Conservation (phyloP, 805 yeast species). For the Yamadazyma takamatsuzukensis region DNA sequence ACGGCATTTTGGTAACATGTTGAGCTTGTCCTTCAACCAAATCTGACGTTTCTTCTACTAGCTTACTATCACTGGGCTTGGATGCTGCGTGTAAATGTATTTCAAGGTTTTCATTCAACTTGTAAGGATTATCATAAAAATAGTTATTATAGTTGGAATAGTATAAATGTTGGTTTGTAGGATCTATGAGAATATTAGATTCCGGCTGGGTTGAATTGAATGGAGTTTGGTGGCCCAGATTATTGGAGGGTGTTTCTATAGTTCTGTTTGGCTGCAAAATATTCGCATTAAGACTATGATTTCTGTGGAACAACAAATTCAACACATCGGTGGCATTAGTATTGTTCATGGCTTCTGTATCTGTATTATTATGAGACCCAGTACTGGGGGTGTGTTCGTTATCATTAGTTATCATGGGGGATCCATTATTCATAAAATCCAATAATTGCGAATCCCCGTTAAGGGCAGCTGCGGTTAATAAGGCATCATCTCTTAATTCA, state of each 20-base stretch:
- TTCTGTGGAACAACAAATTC: constrained; percentile 50
- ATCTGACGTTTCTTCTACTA: constrained; percentile 27
- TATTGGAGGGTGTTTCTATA: background rate
- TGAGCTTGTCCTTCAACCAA: constrained; percentile 33
- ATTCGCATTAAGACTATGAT: constrained; percentile 14
- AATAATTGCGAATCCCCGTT: constrained; percentile 57
- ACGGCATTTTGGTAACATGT: constrained; percentile 46
- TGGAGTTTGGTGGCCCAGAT: background rate
- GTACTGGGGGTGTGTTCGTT: constrained; percentile 1
- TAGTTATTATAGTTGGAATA: constrained; percentile 38
- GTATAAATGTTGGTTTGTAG: constrained; percentile 32
- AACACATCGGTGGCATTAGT: constrained; percentile 37
- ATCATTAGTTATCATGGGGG: constrained; percentile 4
- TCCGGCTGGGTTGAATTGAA: constrained; percentile 6
- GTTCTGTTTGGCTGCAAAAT: background rate
- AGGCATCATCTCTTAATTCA: constrained; percentile 68
- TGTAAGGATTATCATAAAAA: constrained; percentile 38
- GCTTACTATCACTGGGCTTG: constrained; percentile 4
- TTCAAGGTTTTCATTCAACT: constrained; percentile 33
- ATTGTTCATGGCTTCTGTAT: no score
- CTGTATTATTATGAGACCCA: no score
- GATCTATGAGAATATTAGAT: constrained; percentile 22
- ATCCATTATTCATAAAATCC: constrained; percentile 41
- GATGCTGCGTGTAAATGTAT: constrained; percentile 42
- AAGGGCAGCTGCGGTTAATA: constrained; percentile 68